Conservation (phyloP, 83 land plant species). For the Picea engelmannii region DNA sequence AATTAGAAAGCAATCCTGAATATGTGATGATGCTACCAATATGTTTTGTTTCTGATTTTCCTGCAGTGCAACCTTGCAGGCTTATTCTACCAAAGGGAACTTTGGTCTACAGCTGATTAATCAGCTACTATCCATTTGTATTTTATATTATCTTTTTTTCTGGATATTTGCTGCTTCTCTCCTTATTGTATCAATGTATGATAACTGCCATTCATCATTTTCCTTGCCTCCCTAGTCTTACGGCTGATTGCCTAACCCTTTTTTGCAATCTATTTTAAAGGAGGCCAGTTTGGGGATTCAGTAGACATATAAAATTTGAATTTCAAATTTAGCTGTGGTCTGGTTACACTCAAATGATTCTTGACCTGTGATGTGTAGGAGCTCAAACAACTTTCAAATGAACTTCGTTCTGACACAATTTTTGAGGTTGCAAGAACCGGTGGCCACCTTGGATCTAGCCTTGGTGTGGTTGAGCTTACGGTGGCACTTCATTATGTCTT, state of each 20-base stretch:
- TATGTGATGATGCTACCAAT: neutral
- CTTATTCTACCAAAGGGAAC: neutral
- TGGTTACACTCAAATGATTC: neutral
- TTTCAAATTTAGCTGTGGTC: neutral
- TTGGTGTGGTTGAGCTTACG: conserved; percentile 76
- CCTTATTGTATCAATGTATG: neutral
- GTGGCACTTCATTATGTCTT: conserved; percentile 81
- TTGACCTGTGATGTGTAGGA: conserved; percentile 36
- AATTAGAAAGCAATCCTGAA: too few species aligned
- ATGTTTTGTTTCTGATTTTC: neutral
- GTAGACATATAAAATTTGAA: neutral
- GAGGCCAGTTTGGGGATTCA: neutral
- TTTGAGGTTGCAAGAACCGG: conserved; percentile 75
- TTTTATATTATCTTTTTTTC: neutral
- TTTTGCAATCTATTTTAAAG: neutral
- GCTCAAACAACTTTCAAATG: conserved; percentile 69
- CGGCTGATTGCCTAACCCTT: neutral
- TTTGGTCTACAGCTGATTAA: neutral
- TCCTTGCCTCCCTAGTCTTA: neutral
- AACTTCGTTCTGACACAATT: conserved; percentile 68
- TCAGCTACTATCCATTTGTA: neutral
- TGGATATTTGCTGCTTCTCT: neutral
- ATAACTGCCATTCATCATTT: neutral
- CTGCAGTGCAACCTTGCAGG: neutral
- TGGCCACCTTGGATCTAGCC: conserved; percentile 76